A percentile compares a stretch with the other conserved stretches of the same genome.
Conservation (phyloP, 306 rosid genomes). For the Abrus precatorius region DNA sequence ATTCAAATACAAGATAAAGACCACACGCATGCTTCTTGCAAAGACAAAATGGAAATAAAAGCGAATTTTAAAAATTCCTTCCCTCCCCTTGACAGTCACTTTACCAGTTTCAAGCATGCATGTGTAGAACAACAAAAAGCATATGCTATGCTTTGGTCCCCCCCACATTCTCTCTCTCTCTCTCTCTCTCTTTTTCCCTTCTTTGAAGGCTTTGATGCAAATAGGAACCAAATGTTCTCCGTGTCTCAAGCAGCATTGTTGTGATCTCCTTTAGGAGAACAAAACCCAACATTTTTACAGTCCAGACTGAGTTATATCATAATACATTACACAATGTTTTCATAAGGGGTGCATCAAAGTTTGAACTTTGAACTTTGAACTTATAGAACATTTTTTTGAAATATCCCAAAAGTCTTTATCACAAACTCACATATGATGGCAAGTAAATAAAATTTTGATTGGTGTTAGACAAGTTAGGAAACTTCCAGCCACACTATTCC, state of each 20-base stretch:
- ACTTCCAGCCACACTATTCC: slow-evolving; percentile 7
- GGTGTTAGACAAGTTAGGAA: slow-evolving; percentile 33
- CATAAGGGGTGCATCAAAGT: slow-evolving; percentile 23
- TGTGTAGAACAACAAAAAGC: slow-evolving; percentile 37
- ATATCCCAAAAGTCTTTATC: background rate
- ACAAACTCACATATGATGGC: background rate
- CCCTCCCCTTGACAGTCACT: slow-evolving; percentile 46
- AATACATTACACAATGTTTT: slow-evolving; percentile 11
- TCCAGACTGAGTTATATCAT: slow-evolving; percentile 9
- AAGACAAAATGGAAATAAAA: slow-evolving; percentile 45
- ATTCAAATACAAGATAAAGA: slow-evolving; percentile 40
- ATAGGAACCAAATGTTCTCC: slow-evolving; percentile 34
- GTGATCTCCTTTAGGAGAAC: slow-evolving; percentile 44
- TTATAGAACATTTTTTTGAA: background rate
- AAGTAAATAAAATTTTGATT: slow-evolving; percentile 4
- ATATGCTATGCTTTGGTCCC: slow-evolving; percentile 53
- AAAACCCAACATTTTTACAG: slow-evolving; percentile 42
- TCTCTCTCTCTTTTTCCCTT: slow-evolving; percentile 39
- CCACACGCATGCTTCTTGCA: slow-evolving; percentile 50
- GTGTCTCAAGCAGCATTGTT: slow-evolving; percentile 40
- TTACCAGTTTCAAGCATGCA: slow-evolving; percentile 43
- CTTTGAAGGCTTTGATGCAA: slow-evolving; percentile 38
- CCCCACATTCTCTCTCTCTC: too few relatives aligned
- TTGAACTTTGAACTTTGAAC: slow-evolving; percentile 32
- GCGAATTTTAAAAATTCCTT: slow-evolving; percentile 41